These are phyloP conservation scores for Geosmithia morbida DNA, from an alignment of 2,329 filamentous ascomycete genomes.

Conservation along the genomic window DNA sequence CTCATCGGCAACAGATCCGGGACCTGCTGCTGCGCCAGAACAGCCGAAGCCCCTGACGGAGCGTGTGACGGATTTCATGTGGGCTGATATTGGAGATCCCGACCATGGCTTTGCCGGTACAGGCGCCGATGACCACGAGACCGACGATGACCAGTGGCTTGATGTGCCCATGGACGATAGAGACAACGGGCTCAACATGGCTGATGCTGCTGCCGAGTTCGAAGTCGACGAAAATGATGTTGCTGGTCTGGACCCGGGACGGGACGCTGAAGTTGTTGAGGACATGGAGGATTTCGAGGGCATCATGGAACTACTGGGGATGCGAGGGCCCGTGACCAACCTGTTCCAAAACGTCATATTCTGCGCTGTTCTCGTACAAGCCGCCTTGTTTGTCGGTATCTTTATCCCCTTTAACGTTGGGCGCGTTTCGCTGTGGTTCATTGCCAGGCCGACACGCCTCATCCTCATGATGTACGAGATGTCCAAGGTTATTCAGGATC, in stretches of 20 bases:
- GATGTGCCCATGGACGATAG: constrained; percentile 25
- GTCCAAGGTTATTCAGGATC: constrained; percentile 70
- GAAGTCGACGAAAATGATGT: constrained; percentile 15
- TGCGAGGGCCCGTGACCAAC: constrained; percentile 83
- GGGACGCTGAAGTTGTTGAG: constrained; percentile 64
- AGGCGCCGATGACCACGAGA: constrained; percentile 25
- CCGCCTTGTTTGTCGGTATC: constrained; percentile 73
- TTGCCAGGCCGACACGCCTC: constrained; percentile 68
- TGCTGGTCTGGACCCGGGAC: constrained; percentile 23
- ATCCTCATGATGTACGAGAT: constrained; percentile 56
- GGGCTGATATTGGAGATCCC: constrained; percentile 41
- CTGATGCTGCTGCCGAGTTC: constrained; percentile 39
- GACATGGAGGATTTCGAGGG: constrained; percentile 93
- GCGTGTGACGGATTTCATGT: constrained; percentile 44
- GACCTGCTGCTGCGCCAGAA: background rate
- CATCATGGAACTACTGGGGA: constrained; percentile 87
- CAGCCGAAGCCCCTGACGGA: background rate
- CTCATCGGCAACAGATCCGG: background rate
- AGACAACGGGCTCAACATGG: constrained; percentile 12
- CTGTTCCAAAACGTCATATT: constrained; percentile 87
- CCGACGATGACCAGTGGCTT: constrained; percentile 21
- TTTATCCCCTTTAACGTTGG: constrained; percentile 89
- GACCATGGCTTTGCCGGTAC: constrained; percentile 14
- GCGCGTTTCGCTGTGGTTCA: constrained; percentile 64
- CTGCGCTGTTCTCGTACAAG: constrained; percentile 75